Evolutionary conservation across 805 yeast genomes (phyloP), one percentile per base, ranked within the genome.

Genomic region (Starmerella bacillaris): DNA sequence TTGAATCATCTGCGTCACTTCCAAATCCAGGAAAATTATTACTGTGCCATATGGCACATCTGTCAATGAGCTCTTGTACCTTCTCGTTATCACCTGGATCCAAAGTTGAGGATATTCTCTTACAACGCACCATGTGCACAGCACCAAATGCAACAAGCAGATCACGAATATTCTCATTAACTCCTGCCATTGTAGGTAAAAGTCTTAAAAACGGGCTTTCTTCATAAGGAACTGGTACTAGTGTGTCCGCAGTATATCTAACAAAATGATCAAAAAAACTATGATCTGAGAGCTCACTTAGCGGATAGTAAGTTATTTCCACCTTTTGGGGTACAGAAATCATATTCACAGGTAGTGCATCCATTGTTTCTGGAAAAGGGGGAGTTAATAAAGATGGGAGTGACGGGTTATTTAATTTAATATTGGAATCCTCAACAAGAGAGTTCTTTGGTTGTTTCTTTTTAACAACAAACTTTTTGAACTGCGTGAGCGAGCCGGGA

Each of bases 221-320:
- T 16, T 54, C 58, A 46, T 72, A 73, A 7, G 79, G 79, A 0
- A 78, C 72, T 0, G 84, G 83, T 4, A 74, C 78, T 15, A 77
- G 59, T 18, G 65, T 57, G 24, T 61, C 62, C 2, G 84, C 68
- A 0, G 79, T 75, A 22, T 29, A 29, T 9, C 16, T 14, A 6
- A 70, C 54, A 60, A 68, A 78, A 42, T 72, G 72, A 41, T 72
- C 71, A 55, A 77, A 70, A 16, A 72, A 58, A 36, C 70, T 72
- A 33, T 68, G 58, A 17, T 39, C 43, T 2, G 37, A 27, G 20
- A 16, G 6, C 7, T 29, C 31, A 15, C 6, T 5, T 6, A 16
- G 5, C 20, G 5, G 31, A 20, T 20, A 15, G 20, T 9, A 5
- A 7, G 17, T 20, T n/a, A 33, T 11, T 3, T 36, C 36, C 4